Percentiles rank a stretch among this genome's conserved stretches.
Conservation (phyloP, 2,329 filamentous ascomycete genomes). For the Phaeoacremonium minimum region DNA sequence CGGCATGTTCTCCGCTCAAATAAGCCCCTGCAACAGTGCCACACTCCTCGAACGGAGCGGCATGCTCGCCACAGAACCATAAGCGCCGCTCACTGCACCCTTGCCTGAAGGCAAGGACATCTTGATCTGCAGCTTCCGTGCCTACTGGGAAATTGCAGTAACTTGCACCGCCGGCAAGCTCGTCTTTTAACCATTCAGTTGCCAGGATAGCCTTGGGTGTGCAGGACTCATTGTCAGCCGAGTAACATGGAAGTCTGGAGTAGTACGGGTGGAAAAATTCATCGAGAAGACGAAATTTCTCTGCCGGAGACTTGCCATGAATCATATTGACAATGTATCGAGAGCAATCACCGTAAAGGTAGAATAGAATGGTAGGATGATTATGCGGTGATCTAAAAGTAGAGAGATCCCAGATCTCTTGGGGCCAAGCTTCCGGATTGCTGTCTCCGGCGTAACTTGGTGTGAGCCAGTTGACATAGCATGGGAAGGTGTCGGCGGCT, state of each 20-base stretch:
- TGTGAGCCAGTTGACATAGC: slow-evolving; percentile 72
- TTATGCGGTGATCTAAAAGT: slow-evolving; percentile 53
- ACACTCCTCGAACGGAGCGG: slow-evolving; percentile 81
- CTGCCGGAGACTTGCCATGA: slow-evolving; percentile 41
- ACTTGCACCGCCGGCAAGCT: slow-evolving; percentile 74
- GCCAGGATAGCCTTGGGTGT: slow-evolving; percentile 59
- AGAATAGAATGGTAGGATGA: slow-evolving; percentile 85
- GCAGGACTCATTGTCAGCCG: slow-evolving; percentile 47
- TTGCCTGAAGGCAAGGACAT: slow-evolving; percentile 62
- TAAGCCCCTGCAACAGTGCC: slow-evolving; percentile 89
- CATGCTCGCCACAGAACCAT: slow-evolving; percentile 90
- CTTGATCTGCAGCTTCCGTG: slow-evolving; percentile 62
- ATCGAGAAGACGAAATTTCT: slow-evolving; percentile 33
- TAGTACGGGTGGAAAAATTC: slow-evolving; percentile 75
- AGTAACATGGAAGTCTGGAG: slow-evolving; percentile 68
- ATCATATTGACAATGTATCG: slow-evolving; percentile 26
- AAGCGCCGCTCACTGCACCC: slow-evolving; percentile 64
- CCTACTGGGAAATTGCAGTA: slow-evolving; percentile 85
- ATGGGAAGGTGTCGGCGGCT: slow-evolving; percentile 41
- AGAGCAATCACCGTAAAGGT: slow-evolving; percentile 64
- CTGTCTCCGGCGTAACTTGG: slow-evolving; percentile 62
- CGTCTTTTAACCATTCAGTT: slow-evolving; percentile 75
- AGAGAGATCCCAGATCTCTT: slow-evolving; percentile 74
- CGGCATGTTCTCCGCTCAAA: slow-evolving; percentile 92
- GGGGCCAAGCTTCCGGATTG: slow-evolving; percentile 64